A percentile compares a stretch with the other conserved stretches of the same genome.
These are phyloP conservation scores for Rhizopus delemar DNA, from an alignment of 371 early-diverging fungal species.

Conservation along the genomic window DNA sequence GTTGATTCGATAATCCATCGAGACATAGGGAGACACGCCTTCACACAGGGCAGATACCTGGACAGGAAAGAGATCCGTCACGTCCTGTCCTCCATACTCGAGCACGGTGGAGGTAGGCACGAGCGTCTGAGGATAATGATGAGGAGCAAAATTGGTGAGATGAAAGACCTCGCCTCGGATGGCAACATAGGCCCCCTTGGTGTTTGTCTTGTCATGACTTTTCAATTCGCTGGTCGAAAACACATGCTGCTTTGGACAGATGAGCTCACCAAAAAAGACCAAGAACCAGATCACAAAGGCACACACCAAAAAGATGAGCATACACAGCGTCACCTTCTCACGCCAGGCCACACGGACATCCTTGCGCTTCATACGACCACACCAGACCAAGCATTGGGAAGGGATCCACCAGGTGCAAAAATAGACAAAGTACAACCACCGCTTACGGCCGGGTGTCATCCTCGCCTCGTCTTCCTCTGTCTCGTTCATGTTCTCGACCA, in stretches of 20 bases:
- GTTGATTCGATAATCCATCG: conserved; percentile 41
- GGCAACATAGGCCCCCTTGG: conserved; percentile 52
- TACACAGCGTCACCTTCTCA: conserved; percentile 92
- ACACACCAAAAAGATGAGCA: conserved; percentile 82
- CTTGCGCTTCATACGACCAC: conserved; percentile 77
- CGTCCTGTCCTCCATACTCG: conserved; percentile 68
- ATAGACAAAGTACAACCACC: conserved; percentile 88
- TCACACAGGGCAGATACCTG: conserved; percentile 65
- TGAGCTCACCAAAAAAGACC: conserved; percentile 78
- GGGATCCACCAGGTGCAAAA: conserved; percentile 90
- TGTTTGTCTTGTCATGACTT: conserved; percentile 35
- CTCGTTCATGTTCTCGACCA: conserved; percentile 38
- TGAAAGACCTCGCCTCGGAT: conserved; percentile 80
- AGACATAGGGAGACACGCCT: conserved; percentile 40
- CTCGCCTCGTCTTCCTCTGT: conserved; percentile 50
- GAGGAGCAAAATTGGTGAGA: conserved; percentile 60
- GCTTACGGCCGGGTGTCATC: conserved; percentile 52
- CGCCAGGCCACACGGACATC: conserved; percentile 95
- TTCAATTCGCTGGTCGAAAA: conserved; percentile 63
- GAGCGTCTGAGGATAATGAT: conserved; percentile 56
- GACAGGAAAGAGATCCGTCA: conserved; percentile 70
- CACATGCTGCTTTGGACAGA: conserved; percentile 87
- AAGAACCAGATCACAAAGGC: conserved; percentile 87
- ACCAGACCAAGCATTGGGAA: conserved; percentile 57
- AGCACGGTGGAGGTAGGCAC: conserved; percentile 53